These are phyloP conservation scores for Ascochyta fabae DNA, from an alignment of 2,329 filamentous ascomycete species.

Conservation along the genomic window DNA sequence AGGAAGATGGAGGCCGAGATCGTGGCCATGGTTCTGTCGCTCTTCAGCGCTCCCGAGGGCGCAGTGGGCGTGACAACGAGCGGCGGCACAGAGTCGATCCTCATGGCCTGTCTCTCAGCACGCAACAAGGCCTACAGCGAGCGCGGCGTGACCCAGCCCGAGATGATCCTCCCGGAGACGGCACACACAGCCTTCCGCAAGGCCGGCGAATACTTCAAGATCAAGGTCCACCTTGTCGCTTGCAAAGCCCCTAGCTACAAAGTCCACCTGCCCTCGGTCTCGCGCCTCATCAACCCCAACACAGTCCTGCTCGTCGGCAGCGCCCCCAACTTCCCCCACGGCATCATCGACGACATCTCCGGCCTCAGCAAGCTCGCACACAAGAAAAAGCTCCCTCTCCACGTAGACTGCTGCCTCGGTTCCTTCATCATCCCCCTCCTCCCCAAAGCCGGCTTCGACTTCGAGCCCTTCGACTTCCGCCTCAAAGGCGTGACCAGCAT, in stretches of 20 bases:
- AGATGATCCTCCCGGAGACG: conserved; percentile 97
- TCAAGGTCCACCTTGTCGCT: conserved; percentile 87
- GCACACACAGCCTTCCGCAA: conserved; percentile 97
- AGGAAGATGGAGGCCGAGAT: conserved; percentile 99
- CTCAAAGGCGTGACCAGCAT: conserved; percentile 94
- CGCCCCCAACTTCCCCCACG: conserved; percentile 96
- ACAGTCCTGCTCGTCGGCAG: conserved; percentile 92
- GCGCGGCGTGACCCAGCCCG: conserved; percentile 86
- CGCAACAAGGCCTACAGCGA: conserved; percentile 87
- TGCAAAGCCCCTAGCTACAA: conserved; percentile 87
- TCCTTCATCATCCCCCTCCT: conserved; percentile 95
- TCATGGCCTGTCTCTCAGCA: conserved; percentile 92
- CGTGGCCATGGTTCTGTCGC: conserved; percentile 86
- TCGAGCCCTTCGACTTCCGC: conserved; percentile 89
- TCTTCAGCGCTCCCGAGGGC: conserved; percentile 89
- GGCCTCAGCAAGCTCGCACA: conserved; percentile 82
- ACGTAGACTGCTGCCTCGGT: conserved; percentile 97
- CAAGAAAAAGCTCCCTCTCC: conserved; percentile 81
- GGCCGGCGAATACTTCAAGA: conserved; percentile 93
- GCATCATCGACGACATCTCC: conserved; percentile 94
- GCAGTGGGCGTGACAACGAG: conserved; percentile 89
- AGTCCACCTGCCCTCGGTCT: conserved; percentile 78
- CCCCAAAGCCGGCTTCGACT: conserved; percentile 89
- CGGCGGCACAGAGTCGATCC: conserved; percentile 93
- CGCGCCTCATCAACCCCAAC: conserved; percentile 89